Base-by-base conservation (phyloP, 257 asterid genomes). In the Solanum raphanifolium region DNA sequence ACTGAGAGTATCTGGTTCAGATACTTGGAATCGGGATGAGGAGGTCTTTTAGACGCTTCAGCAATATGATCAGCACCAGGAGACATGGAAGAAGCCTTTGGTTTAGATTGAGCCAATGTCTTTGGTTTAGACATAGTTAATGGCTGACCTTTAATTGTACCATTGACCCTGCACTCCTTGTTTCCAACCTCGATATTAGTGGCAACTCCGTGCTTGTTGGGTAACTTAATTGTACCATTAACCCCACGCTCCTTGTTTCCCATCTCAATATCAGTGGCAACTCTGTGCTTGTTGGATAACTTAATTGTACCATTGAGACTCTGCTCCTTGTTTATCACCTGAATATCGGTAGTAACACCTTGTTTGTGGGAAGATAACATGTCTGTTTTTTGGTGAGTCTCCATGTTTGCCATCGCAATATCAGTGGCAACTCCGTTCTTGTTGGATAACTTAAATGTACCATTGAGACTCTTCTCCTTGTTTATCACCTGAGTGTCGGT, bases 171-270 rank as follows among this genome's bases (percentile, higher is more conserved):
- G 86, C 55, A 36, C 55, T 87, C 91, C 85, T 74, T 88, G 43
- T 72, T 74, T 82, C 89, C 94, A 83, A 88, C 73, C 87, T 83
- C 29, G 86, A 83, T 87, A 58, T 73, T 74, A 90, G 83, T 85
- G 38, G 90, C 91, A 88, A 55, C 36, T 82, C 90, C 86, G 32
- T 87, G 90, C 48, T 83, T 89, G 76, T 89, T 93, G 60, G 87
- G 74, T 13, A 41, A 78, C 84, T 95, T 91, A 32, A 83, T 65
- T 7, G 82, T 87, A 88, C 98, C 95, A 88, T 95, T 94, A 62
- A 81, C 86, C 89, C 83, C 36, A 82, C 27, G 41, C 62, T 87
- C 91, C 83, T 79, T 88, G 52, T 66, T 69, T 76, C 89, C 93
- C 85, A 87, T 32, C 87, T 81, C 29, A 85, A 86, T 87, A 48